phyloP scores from a whole-genome alignment of 345 rosid genomes.

The Toxicodendron radicans region DNA sequence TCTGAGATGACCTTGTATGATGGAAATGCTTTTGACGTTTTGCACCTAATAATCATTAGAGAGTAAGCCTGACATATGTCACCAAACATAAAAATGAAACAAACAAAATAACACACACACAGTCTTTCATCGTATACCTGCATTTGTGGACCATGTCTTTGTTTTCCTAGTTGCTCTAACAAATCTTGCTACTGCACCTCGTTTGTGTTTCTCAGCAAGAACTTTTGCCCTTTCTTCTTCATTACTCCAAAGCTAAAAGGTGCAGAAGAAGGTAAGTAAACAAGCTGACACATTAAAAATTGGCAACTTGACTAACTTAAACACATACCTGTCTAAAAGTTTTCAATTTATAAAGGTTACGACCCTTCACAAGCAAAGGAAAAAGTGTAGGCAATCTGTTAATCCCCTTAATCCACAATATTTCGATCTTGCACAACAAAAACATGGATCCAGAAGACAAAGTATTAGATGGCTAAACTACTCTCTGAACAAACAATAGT shows the following conservation, averaged over 20 bases:
- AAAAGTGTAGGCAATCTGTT: slow-evolving; percentile 51
- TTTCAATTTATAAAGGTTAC: slow-evolving; percentile 58
- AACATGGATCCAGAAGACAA: slow-evolving; percentile 17
- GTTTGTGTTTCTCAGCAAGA: slow-evolving; percentile 60
- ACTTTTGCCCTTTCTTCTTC: slow-evolving; percentile 49
- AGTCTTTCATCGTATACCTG: slow-evolving; percentile 23
- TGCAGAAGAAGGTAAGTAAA: slow-evolving; percentile 15
- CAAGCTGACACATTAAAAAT: slow-evolving; percentile 6
- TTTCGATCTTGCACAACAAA: slow-evolving; percentile 51
- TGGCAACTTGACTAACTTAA: neutral
- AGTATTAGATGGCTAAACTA: slow-evolving; percentile 13
- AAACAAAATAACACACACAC: slow-evolving; percentile 4
- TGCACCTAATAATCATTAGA: slow-evolving; percentile 34
- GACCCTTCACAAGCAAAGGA: slow-evolving; percentile 69
- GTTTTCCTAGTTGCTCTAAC: slow-evolving; percentile 38
- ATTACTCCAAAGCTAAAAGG: slow-evolving; percentile 45
- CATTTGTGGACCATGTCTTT: slow-evolving; percentile 29
- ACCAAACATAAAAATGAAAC: neutral
- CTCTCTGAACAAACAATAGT: neutral
- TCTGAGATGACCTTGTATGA: slow-evolving; percentile 27
- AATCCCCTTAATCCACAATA: slow-evolving; percentile 60
- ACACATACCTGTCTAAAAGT: slow-evolving; percentile 53
- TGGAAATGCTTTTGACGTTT: slow-evolving; percentile 36
- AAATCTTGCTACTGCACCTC: slow-evolving; percentile 62
- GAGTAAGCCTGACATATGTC: slow-evolving; percentile 1